A percentile compares a stretch with the other conserved stretches of the same genome.
These are phyloP conservation scores for Aaosphaeria arxii DNA, from an alignment of 2,329 filamentous ascomycete genomes.

Conservation along the genomic window DNA sequence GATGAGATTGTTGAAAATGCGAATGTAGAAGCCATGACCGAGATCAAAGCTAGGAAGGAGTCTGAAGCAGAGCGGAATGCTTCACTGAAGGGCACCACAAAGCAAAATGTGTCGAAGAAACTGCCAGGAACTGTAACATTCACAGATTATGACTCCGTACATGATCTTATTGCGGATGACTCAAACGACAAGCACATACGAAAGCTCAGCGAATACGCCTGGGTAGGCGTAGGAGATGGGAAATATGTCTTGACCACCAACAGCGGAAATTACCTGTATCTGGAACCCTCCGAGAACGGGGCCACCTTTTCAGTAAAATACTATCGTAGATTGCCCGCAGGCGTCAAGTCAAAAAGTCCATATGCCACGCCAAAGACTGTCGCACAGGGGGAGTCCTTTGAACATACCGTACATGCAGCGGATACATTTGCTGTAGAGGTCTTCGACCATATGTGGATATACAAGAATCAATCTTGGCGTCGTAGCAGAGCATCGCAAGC, in stretches of 20 bases:
- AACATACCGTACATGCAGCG: slow-evolving; percentile 76
- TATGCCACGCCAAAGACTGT: slow-evolving; percentile 69
- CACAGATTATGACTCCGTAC: slow-evolving; percentile 88
- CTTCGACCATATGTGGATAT: slow-evolving; percentile 68
- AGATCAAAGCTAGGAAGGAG: slow-evolving; percentile 51
- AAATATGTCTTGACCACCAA: slow-evolving; percentile 68
- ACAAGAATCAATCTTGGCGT: slow-evolving; percentile 68
- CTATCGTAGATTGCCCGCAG: slow-evolving; percentile 39
- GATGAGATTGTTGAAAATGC: slow-evolving; percentile 69
- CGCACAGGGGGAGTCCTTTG: slow-evolving; percentile 62
- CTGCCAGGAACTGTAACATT: slow-evolving; percentile 62
- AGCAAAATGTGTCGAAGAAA: slow-evolving; percentile 14
- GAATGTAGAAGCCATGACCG: slow-evolving; percentile 60
- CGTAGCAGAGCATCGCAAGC: slow-evolving; percentile 56
- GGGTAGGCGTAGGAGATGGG: slow-evolving; percentile 73
- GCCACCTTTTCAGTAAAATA: slow-evolving; percentile 41
- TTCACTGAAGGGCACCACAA: slow-evolving; percentile 69
- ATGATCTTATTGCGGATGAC: slow-evolving; percentile 82
- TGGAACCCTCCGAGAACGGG: slow-evolving; percentile 45
- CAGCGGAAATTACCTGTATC: slow-evolving; percentile 58
- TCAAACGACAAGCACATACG: slow-evolving; percentile 77
- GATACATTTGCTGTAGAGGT: slow-evolving; percentile 72
- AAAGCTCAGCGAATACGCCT: slow-evolving; percentile 69
- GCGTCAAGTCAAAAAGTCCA: slow-evolving; percentile 46
- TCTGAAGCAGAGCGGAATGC: slow-evolving; percentile 39